Percentiles rank a stretch among this genome's conserved stretches.
Evolutionary conservation across 176 grass and related monocot species (phyloP).

Genomic region (Leersia perrieri): DNA sequence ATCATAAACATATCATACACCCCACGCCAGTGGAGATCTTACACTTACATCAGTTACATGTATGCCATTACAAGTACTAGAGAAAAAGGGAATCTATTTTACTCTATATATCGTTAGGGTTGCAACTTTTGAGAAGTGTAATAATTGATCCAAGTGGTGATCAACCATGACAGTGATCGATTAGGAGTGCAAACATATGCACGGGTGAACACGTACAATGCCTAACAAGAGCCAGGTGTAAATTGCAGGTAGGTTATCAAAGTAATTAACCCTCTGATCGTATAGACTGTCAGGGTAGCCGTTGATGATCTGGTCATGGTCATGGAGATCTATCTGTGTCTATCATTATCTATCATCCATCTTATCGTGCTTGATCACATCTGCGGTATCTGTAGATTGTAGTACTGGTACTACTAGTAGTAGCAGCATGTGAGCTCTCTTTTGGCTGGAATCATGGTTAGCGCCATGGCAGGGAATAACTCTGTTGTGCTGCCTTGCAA

Average conservation of each 20-base stretch:
- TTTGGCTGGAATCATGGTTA: constrained; percentile 56
- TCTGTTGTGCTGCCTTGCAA: constrained; percentile 64
- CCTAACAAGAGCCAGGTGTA: constrained; percentile 33
- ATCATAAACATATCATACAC: not conserved
- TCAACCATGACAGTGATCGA: constrained; percentile 35
- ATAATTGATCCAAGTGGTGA: constrained; percentile 39
- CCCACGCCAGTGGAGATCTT: not conserved
- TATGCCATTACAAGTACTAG: constrained; percentile 26
- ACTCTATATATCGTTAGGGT: constrained; percentile 1
- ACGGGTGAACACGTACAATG: not conserved
- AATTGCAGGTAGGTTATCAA: constrained; percentile 6
- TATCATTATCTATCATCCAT: not conserved
- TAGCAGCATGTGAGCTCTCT: constrained; percentile 50
- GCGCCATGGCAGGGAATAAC: constrained; percentile 67
- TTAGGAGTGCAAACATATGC: not conserved
- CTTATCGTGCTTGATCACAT: not conserved
- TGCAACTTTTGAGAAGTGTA: constrained; percentile 57
- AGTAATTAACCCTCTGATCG: not conserved
- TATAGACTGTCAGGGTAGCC: not conserved
- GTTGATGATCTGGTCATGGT: not conserved
- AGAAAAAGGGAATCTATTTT: not conserved
- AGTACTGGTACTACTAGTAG: not conserved
- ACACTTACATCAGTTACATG: not conserved
- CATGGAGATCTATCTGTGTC: not conserved
- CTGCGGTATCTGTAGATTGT: no score